phyloP scores from a whole-genome alignment of 768 basidiomycete genomes.

The Kwoniella heveanensis region DNA sequence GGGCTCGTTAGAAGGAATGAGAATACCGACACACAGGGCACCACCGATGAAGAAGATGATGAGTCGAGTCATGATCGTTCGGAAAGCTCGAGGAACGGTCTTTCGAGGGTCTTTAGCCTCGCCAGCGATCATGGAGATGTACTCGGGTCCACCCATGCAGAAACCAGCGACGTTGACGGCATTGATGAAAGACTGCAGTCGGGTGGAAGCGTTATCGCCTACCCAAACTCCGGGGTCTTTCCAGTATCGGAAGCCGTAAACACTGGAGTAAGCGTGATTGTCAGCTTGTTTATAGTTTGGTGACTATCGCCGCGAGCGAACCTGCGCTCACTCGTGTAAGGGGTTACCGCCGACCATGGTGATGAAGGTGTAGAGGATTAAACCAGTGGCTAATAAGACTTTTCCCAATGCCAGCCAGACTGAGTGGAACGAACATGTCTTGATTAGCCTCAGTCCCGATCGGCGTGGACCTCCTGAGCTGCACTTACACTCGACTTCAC shows the following conservation, averaged over 20 bases:
- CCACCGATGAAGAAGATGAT: conserved; percentile 30
- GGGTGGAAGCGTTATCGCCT: conserved; percentile 12
- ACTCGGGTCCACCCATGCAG: conserved; percentile 28
- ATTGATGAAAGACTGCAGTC: conserved; percentile 21
- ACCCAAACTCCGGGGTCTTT: conserved; percentile 28
- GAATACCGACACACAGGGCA: conserved; percentile 28
- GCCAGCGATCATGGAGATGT: conserved; percentile 27
- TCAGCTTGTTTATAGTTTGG: conserved; percentile 45
- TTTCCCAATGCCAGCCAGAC: conserved; percentile 46
- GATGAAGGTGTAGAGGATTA: conserved; percentile 64
- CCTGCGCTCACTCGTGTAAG: conserved; percentile 57
- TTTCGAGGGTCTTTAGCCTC: conserved; percentile 29
- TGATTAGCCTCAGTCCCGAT: neutral
- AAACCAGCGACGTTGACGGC: conserved; percentile 30
- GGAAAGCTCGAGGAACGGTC: conserved; percentile 22
- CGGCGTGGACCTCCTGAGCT: neutral
- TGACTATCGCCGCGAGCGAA: conserved; percentile 47
- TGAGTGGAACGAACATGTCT: neutral
- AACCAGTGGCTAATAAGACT: conserved; percentile 60
- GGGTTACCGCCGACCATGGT: conserved; percentile 69
- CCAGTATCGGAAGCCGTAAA: conserved; percentile 32
- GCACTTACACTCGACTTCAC: conserved; percentile 30
- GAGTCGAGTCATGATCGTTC: conserved; percentile 17
- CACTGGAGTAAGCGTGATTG: neutral
- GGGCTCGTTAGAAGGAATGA: conserved; percentile 27